Conservation (phyloP, 345 rosid genomes). For the Populus euphratica region DNA sequence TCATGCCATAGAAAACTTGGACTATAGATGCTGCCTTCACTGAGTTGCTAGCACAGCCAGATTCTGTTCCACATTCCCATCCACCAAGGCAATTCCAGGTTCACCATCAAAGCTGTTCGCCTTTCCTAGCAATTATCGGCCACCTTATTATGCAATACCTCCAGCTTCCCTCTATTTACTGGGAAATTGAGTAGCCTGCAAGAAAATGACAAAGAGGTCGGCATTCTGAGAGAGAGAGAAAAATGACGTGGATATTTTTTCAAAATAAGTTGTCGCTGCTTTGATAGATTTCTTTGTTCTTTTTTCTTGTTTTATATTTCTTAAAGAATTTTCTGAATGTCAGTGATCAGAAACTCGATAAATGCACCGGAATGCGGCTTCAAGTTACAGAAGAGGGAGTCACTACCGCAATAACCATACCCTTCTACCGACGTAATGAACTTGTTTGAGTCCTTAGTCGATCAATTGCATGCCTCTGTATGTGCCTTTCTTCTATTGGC, state of each 20-base stretch:
- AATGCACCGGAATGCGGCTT: background rate
- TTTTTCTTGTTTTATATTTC: background rate
- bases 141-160: background rate
- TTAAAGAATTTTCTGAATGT: background rate
- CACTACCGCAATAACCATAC: background rate
- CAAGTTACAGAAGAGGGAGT: background rate
- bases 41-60: background rate
- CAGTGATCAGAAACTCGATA: background rate
- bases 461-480: conserved; percentile 39
- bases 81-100: background rate
- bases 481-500: conserved; percentile 56
- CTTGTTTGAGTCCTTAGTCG: conserved; percentile 22
- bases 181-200: background rate
- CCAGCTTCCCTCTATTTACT: background rate
- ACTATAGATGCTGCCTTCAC: background rate
- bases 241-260: too few relatives aligned
- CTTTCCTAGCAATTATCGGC: background rate
- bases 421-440: background rate
- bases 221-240: background rate
- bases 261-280: background rate
- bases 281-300: background rate
- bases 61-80: background rate
- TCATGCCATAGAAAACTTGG: background rate
- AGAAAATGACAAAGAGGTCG: background rate
- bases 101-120: background rate